phyloP scores from a whole-genome alignment of 1,284 basidiomycete genomes.

The Malassezia obtusa region DNA sequence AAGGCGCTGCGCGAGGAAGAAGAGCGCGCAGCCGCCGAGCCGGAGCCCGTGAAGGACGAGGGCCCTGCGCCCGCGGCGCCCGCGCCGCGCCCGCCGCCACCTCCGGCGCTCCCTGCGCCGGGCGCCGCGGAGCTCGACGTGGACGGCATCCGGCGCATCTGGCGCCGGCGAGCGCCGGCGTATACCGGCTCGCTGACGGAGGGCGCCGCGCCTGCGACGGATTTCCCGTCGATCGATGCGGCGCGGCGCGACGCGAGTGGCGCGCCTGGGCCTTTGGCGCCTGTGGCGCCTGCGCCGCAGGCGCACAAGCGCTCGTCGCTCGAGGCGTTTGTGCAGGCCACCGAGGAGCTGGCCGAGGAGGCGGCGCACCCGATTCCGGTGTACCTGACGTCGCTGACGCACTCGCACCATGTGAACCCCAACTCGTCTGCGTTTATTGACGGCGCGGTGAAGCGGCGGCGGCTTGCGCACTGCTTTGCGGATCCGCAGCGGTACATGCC shows the following conservation, averaged over 20 bases:
- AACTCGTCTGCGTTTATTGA: slow-evolving; percentile 8
- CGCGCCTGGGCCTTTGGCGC: no score
- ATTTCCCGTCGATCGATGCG: neutral
- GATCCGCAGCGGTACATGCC: slow-evolving; percentile 35
- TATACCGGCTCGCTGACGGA: slow-evolving; percentile 9
- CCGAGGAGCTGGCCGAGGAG: slow-evolving; percentile 28
- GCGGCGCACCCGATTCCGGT: slow-evolving; percentile 19
- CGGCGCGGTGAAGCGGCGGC: slow-evolving; percentile 27
- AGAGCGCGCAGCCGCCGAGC: neutral
- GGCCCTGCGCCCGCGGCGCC: neutral
- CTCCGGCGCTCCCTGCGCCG: neutral
- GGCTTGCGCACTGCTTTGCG: slow-evolving; percentile 31
- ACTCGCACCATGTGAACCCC: slow-evolving; percentile 19
- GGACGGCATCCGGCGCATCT: slow-evolving; percentile 14
- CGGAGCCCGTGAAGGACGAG: neutral
- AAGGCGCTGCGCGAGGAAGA: neutral
- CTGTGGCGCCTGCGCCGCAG: neutral
- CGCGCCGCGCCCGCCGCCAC: neutral
- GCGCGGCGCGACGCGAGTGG: neutral
- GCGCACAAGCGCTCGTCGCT: slow-evolving; percentile 22
- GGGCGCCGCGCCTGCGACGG: neutral
- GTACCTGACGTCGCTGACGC: slow-evolving; percentile 28
- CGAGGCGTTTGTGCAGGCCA: slow-evolving; percentile 33
- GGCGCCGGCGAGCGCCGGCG: slow-evolving; percentile 1
- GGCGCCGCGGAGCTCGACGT: neutral